Evolutionary conservation across 768 basidiomycete genomes (phyloP), one percentile per base, ranked within the genome.

Genomic region (Pulveroboletus sp.): DNA sequence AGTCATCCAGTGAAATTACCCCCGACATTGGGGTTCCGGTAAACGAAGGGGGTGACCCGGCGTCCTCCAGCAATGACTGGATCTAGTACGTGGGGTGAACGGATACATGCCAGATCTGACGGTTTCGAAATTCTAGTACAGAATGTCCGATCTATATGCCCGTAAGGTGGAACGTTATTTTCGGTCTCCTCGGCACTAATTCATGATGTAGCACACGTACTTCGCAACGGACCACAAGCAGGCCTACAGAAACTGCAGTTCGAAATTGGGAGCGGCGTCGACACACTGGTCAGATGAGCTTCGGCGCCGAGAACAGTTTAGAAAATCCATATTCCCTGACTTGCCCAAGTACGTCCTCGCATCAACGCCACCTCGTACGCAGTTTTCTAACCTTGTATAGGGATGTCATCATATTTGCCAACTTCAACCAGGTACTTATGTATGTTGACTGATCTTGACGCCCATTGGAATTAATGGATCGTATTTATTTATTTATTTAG

Each of bases 181-280:
- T 24, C 6, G 32, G 19, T 44, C 16, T 5, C 27, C 32, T n/a
- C 17, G 24, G 20, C 22, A 22, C 43, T 59, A 13, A 58, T 23
- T 22, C 13, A 12, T 37, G 35, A 17, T 17, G 20, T 48, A 77
- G 75, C 72, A 77, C 57, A 70, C 74, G 13, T 76, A 73, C 54
- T 77, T 79, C 47, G 74, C 71, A 27, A 75, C 75, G 6, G 77
- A 79, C 51, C 77, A 79, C 54, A 74, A 69, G 47, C 77, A 79
- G 53, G 70, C 74, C 5, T 75, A 63, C 57, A 55, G 65, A 20
- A 19, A 60, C 16, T 40, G 52, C 35, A 50, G 54, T 29, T 46
- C 54, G 22, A 43, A 45, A 7, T 40, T 56, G n/a, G 56, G 43
- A n/a, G 35, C 19, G 19, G 29, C 57, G 2, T 60, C 63, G 0